Percentiles rank a stretch among this genome's conserved stretches.
These are phyloP conservation scores for Parasitella parasitica DNA, from an alignment of 371 early-diverging fungal genomes.

Conservation along the genomic window DNA sequence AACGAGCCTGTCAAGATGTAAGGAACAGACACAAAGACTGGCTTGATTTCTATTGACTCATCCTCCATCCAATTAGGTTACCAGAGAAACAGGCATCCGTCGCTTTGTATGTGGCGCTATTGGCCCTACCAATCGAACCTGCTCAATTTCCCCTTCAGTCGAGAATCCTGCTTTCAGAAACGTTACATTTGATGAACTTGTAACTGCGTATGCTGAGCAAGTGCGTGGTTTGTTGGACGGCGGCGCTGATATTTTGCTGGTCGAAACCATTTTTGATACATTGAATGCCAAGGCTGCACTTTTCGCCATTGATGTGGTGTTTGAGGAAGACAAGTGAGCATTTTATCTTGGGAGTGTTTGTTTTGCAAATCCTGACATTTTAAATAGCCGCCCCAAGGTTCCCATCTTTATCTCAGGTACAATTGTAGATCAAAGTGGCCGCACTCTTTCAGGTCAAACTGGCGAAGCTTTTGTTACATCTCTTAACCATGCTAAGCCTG, in stretches of 20 bases:
- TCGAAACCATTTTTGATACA: slow-evolving; percentile 96
- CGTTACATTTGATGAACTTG: slow-evolving; percentile 91
- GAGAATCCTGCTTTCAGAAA: slow-evolving; percentile 94
- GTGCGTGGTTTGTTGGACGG: slow-evolving; percentile 89
- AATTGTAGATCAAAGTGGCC: slow-evolving; percentile 95
- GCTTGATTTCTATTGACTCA: neutral
- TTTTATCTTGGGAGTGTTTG: neutral
- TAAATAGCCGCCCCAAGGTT: slow-evolving; percentile 60
- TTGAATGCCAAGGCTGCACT: slow-evolving; percentile 93
- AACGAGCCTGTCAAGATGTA: slow-evolving; percentile 79
- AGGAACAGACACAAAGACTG: neutral
- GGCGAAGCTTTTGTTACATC: slow-evolving; percentile 93
- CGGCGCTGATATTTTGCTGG: slow-evolving; percentile 86
- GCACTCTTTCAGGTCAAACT: slow-evolving; percentile 94
- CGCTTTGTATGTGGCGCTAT: slow-evolving; percentile 88
- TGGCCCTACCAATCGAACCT: slow-evolving; percentile 93
- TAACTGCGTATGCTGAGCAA: slow-evolving; percentile 86
- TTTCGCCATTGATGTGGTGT: slow-evolving; percentile 84
- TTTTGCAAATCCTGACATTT: neutral
- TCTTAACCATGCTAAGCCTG: slow-evolving; percentile 74
- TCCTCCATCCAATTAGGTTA: slow-evolving; percentile 23
- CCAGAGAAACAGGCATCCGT: slow-evolving; percentile 64
- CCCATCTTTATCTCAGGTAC: slow-evolving; percentile 94
- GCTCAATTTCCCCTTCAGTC: slow-evolving; percentile 94
- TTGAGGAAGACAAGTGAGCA: slow-evolving; percentile 67